phyloP scores from a whole-genome alignment of 768 basidiomycete species.

The Suillus luteus region DNA sequence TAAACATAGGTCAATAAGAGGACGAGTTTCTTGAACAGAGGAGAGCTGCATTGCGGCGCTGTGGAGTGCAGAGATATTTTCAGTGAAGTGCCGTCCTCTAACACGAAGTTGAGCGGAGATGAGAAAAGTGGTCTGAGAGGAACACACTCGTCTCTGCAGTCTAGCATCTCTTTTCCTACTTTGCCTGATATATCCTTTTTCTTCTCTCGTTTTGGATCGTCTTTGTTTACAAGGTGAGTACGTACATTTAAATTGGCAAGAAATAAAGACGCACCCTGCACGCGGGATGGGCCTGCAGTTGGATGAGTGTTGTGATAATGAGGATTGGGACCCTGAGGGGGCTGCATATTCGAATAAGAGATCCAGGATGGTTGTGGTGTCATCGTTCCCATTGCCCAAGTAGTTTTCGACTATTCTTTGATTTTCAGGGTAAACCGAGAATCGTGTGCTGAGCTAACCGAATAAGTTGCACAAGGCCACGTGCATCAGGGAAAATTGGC shows the following conservation, averaged over 20 bases:
- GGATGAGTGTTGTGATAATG: conserved; percentile 40
- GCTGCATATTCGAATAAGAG: conserved; percentile 17
- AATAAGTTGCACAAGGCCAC: too few species aligned
- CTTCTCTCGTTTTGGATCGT: conserved; percentile 61
- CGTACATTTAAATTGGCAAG: conserved; percentile 26
- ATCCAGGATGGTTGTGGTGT: conserved; percentile 62
- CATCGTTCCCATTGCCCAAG: conserved; percentile 37
- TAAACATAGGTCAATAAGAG: conserved; percentile 68
- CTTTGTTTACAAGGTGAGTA: conserved; percentile 19
- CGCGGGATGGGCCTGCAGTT: conserved; percentile 45
- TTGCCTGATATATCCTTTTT: conserved; percentile 71
- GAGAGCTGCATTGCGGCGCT: conserved; percentile 61
- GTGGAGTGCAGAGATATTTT: conserved; percentile 63
- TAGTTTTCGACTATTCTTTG: not conserved
- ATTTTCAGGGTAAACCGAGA: not conserved
- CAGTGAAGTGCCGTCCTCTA: conserved; percentile 63
- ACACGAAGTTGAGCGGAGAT: conserved; percentile 15
- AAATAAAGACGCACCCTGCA: conserved; percentile 39
- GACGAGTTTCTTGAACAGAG: conserved; percentile 63
- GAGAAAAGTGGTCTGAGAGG: not conserved
- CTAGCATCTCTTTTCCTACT: conserved; percentile 70
- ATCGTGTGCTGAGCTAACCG: not conserved
- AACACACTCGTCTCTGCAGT: conserved; percentile 75
- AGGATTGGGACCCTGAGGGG: conserved; percentile 24
- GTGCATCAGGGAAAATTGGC: too few species aligned